phyloP scores from a whole-genome alignment of 2,329 filamentous ascomycete species.

The Teratosphaeria destructans region DNA sequence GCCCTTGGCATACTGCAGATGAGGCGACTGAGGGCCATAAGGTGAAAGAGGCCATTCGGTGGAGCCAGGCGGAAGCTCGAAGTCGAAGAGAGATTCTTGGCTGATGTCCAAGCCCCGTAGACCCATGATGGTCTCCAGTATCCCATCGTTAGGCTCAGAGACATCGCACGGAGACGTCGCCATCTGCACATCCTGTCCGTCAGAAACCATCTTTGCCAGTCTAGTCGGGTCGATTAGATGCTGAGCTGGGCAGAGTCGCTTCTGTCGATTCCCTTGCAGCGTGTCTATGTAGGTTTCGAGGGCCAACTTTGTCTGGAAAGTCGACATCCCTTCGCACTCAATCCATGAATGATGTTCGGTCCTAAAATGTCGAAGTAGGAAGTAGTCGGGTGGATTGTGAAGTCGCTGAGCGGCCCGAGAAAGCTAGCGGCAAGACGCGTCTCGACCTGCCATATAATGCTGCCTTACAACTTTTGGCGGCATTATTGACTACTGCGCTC shows the following conservation, averaged over 20 bases:
- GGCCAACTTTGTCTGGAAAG: not conserved
- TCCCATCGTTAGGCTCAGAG: not conserved
- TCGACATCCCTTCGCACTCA: not conserved
- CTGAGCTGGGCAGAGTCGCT: not conserved
- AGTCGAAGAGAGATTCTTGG: conserved; percentile 4
- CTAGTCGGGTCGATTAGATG: not conserved
- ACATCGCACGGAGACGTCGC: not conserved
- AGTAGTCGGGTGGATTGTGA: not conserved
- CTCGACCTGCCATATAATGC: too few relatives aligned
- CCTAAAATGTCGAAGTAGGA: not conserved
- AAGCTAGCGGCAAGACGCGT: not conserved
- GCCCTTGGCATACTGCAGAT: conserved; percentile 1
- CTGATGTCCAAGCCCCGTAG: conserved; percentile 4
- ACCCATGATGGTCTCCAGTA: conserved; percentile 5
- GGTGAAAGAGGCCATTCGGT: conserved; percentile 3
- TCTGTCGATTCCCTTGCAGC: not conserved
- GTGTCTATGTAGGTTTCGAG: not conserved
- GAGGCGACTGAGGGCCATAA: conserved; percentile 6
- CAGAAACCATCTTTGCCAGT: not conserved
- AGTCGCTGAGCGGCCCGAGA: not conserved
- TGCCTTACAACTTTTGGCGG: too few relatives aligned
- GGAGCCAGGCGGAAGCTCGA: conserved; percentile 1
- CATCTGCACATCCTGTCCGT: not conserved
- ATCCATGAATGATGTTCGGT: not conserved
- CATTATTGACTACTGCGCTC: too few relatives aligned